Percentiles rank a stretch among this genome's conserved stretches.
Evolutionary conservation across 2,329 filamentous ascomycete genomes (phyloP).

Genomic region (Epichloe sp.): DNA sequence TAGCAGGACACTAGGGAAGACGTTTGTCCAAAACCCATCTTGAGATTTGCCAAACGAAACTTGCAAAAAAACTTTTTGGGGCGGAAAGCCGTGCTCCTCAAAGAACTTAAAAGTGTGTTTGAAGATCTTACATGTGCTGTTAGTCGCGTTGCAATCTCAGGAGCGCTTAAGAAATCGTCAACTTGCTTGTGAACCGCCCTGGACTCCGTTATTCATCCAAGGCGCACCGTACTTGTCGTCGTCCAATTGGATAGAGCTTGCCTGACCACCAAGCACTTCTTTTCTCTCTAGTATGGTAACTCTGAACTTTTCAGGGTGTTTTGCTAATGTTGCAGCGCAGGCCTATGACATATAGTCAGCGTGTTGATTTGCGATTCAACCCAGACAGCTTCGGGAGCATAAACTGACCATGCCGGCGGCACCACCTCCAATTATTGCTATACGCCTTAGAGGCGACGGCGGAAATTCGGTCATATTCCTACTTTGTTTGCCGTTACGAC

Average conservation of each 20-base stretch:
- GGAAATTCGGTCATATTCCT: slow-evolving; percentile 2
- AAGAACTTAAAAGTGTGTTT: slow-evolving; percentile 57
- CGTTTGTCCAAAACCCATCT: slow-evolving; percentile 52
- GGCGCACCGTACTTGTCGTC: slow-evolving; percentile 41
- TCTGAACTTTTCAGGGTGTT: slow-evolving; percentile 52
- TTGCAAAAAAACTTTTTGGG: slow-evolving; percentile 45
- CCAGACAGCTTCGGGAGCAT: background rate
- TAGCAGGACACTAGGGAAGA: slow-evolving; percentile 46
- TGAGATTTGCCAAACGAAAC: slow-evolving; percentile 48
- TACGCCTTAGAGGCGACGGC: slow-evolving; percentile 24
- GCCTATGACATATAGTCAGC: slow-evolving; percentile 26
- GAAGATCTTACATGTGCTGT: slow-evolving; percentile 36
- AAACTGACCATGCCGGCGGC: slow-evolving; percentile 44
- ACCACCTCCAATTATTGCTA: slow-evolving; percentile 49
- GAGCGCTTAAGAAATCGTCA: background rate
- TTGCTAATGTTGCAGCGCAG: slow-evolving; percentile 52
- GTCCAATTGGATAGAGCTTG: slow-evolving; percentile 45
- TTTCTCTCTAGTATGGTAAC: slow-evolving; percentile 49
- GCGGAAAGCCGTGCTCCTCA: slow-evolving; percentile 38
- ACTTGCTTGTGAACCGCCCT: slow-evolving; percentile 36
- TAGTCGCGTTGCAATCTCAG: background rate
- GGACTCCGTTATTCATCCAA: slow-evolving; percentile 52
- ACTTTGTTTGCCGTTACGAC: background rate
- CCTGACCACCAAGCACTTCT: slow-evolving; percentile 46
- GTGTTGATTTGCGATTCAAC: background rate